These are phyloP conservation scores for Hericium erinaceus DNA, from an alignment of 768 basidiomycete species.

Conservation along the genomic window DNA sequence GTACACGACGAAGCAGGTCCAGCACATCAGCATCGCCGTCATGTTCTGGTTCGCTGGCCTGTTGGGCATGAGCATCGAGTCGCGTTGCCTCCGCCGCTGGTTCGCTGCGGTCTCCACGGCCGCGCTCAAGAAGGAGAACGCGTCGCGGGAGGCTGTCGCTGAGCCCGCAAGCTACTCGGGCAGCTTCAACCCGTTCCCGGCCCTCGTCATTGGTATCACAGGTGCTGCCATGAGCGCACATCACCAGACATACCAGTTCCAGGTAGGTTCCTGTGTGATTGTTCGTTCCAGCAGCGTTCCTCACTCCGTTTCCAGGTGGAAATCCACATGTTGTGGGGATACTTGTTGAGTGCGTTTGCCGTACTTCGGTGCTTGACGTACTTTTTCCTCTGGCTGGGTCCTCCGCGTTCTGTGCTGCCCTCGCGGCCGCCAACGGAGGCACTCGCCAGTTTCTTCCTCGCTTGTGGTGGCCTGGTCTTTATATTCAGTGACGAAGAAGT, in stretches of 20 bases:
- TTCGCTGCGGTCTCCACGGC: constrained; percentile 49
- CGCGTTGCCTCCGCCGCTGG: constrained; percentile 62
- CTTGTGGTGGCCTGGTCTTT: constrained; percentile 84
- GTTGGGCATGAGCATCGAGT: constrained; percentile 84
- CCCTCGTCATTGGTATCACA: constrained; percentile 87
- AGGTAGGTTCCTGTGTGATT: constrained; percentile 29
- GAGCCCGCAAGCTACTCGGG: constrained; percentile 68
- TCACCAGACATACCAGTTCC: constrained; percentile 84
- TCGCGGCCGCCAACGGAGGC: constrained; percentile 92
- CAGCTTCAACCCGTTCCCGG: constrained; percentile 89
- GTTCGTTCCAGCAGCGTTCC: background rate
- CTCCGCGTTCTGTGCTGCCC: constrained; percentile 77
- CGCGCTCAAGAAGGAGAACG: constrained; percentile 15
- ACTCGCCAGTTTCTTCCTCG: constrained; percentile 76
- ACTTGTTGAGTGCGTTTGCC: constrained; percentile 69
- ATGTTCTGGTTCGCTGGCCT: constrained; percentile 96
- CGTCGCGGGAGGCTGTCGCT: constrained; percentile 33
- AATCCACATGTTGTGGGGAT: constrained; percentile 89
- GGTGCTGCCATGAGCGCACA: constrained; percentile 93
- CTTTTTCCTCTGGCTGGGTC: constrained; percentile 87
- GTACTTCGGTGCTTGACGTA: constrained; percentile 83
- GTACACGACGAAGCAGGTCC: constrained; percentile 84
- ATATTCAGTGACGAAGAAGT: constrained; percentile 87
- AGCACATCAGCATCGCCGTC: constrained; percentile 91
- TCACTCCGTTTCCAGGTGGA: constrained; percentile 45